Percentiles rank a stretch among this genome's conserved stretches.
Conservation (phyloP, 140 eudicot species). For the Anethum foeniculum region DNA sequence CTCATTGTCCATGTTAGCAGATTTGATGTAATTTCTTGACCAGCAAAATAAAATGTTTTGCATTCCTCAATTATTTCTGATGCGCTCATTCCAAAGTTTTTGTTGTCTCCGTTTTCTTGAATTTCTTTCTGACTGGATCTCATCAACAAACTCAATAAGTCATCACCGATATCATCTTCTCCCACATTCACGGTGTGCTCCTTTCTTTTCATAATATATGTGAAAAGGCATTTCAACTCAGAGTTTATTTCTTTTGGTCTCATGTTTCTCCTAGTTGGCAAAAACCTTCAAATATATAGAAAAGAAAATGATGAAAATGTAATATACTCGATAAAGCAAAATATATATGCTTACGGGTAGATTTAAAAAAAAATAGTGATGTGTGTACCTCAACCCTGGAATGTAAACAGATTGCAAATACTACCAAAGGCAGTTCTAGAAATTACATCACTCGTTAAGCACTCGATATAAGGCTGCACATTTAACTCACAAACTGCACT, state of each 20-base stretch:
- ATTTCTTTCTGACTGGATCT: constrained; percentile 28
- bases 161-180: constrained; percentile 16
- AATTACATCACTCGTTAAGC: constrained; percentile 54
- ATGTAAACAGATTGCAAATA: constrained; percentile 35
- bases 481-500: constrained; percentile 30
- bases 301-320: neutral
- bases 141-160: constrained; percentile 36
- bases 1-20: constrained; percentile 56
- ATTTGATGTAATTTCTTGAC: constrained; percentile 64
- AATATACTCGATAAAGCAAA: neutral
- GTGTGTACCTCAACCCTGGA: constrained; percentile 56
- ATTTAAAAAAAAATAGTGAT: neutral
- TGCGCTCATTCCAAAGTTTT: constrained; percentile 25
- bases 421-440: constrained; percentile 80
- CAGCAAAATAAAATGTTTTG: constrained; percentile 65
- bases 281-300: constrained; percentile 27
- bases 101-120: constrained; percentile 21
- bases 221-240: constrained; percentile 31
- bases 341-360: neutral
- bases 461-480: constrained; percentile 54
- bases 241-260: constrained; percentile 42
- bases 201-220: constrained; percentile 28
- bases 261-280: constrained; percentile 59
- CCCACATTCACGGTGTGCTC: constrained; percentile 20
- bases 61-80: constrained; percentile 59